Conservation (phyloP, 2,329 filamentous ascomycete species). For the Tolypocladium ovalisporum region DNA sequence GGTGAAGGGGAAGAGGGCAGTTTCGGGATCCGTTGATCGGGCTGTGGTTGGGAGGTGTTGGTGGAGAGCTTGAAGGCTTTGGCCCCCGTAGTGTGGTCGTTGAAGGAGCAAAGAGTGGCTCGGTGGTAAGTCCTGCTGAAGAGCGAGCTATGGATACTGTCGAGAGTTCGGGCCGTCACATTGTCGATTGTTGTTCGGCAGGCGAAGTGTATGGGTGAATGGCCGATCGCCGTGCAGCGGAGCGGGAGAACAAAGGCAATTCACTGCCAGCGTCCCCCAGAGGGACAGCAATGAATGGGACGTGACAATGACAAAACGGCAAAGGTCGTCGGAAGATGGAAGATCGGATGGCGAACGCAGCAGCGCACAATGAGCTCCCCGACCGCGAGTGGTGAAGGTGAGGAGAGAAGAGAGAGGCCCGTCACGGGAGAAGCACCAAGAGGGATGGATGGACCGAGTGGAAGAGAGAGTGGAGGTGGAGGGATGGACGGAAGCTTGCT, state of each 20-base stretch:
- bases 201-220: slow-evolving; percentile 1
- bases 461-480: slow-evolving; percentile 2
- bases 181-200: slow-evolving; percentile 4
- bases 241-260: slow-evolving; percentile 7
- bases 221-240: neutral
- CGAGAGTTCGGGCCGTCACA: slow-evolving; percentile 6
- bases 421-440: slow-evolving; percentile 1
- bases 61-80: neutral
- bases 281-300: slow-evolving; percentile 10
- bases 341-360: slow-evolving; percentile 10
- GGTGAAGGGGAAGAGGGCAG: neutral
- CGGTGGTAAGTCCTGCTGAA: neutral
- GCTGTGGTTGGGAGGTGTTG: neutral
- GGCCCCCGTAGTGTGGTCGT: slow-evolving; percentile 30
- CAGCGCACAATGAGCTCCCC: slow-evolving; percentile 5
- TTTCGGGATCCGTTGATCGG: neutral
- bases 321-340: slow-evolving; percentile 5
- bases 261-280: slow-evolving; percentile 8
- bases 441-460: neutral
- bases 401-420: slow-evolving; percentile 2
- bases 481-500: slow-evolving; percentile 2
- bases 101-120: slow-evolving; percentile 5
- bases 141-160: neutral
- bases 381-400: neutral
- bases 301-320: slow-evolving; percentile 6